Conservation (phyloP, 1,284 basidiomycete species). For the Leccinum angustisporum region DNA sequence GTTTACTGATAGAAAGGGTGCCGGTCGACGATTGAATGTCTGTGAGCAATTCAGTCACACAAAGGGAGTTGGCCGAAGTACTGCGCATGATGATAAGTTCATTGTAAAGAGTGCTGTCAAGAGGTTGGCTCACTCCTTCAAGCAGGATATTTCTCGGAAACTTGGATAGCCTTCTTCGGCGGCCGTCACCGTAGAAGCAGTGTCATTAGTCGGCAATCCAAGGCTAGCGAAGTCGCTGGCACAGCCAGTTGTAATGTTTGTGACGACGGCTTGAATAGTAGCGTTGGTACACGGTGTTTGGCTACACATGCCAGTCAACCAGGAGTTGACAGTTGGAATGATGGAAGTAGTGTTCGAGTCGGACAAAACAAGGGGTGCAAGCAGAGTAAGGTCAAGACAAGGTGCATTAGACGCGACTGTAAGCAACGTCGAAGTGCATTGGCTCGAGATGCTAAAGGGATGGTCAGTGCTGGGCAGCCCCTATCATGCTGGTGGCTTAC, state of each 20-base stretch:
- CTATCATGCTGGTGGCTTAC: conserved; percentile 33
- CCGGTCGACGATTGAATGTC: conserved; percentile 40
- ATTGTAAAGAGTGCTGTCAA: not conserved
- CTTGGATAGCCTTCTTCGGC: conserved; percentile 51
- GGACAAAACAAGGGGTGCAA: conserved; percentile 44
- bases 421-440: conserved; percentile 38
- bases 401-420: conserved; percentile 44
- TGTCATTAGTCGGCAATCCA: conserved; percentile 20
- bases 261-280: conserved; percentile 46
- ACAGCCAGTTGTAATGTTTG: conserved; percentile 50
- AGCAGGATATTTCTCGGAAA: conserved; percentile 49
- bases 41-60: conserved; percentile 49
- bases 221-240: conserved; percentile 43
- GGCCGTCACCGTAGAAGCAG: conserved; percentile 3
- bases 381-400: conserved; percentile 53
- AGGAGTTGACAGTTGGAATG: conserved; percentile 51
- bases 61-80: conserved; percentile 46
- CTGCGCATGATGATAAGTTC: conserved; percentile 20
- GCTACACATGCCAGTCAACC: conserved; percentile 58
- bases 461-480: conserved; percentile 13
- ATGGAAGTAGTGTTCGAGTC: conserved; percentile 43
- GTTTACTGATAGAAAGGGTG: conserved; percentile 23
- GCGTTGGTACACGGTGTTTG: conserved; percentile 56
- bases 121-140: conserved; percentile 51
- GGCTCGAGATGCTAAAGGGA: conserved; percentile 14